These are phyloP conservation scores for Phycomyces nitens DNA, from an alignment of 192 early-diverging fungal genomes.

Conservation along the genomic window DNA sequence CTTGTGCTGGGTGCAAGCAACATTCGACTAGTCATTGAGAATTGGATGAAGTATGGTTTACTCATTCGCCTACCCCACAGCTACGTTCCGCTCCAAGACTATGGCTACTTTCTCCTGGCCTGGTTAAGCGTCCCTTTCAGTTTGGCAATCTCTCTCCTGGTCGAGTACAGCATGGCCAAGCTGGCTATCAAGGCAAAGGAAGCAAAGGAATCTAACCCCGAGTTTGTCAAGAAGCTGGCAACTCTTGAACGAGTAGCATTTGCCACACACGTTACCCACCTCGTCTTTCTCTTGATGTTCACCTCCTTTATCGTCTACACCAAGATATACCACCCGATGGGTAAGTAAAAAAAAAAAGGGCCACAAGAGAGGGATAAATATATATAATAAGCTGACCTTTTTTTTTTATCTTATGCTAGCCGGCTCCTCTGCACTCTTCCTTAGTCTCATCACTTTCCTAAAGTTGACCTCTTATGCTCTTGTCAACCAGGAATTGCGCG, in stretches of 20 bases:
- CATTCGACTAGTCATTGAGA: slow-evolving; percentile 82
- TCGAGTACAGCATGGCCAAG: slow-evolving; percentile 53
- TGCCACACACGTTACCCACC: slow-evolving; percentile 49
- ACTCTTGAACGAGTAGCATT: slow-evolving; percentile 25
- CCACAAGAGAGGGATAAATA: neutral
- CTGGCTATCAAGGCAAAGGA: slow-evolving; percentile 21
- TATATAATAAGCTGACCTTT: too few relatives aligned
- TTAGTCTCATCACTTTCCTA: slow-evolving; percentile 68
- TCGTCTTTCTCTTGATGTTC: slow-evolving; percentile 50
- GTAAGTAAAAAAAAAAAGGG: slow-evolving; percentile 19
- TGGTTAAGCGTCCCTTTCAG: slow-evolving; percentile 47
- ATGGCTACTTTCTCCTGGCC: slow-evolving; percentile 47
- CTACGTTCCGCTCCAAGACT: slow-evolving; percentile 54
- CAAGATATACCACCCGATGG: slow-evolving; percentile 61
- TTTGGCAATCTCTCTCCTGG: slow-evolving; percentile 53
- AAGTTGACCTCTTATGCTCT: slow-evolving; percentile 79
- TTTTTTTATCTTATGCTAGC: slow-evolving; percentile 31
- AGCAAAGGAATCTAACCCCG: slow-evolving; percentile 14
- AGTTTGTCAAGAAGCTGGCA: slow-evolving; percentile 9
- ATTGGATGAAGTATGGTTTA: slow-evolving; percentile 86
- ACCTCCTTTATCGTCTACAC: slow-evolving; percentile 66
- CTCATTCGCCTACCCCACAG: slow-evolving; percentile 68
- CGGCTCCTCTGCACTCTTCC: slow-evolving; percentile 57
- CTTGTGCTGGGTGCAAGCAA: slow-evolving; percentile 78
- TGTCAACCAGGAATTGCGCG: slow-evolving; percentile 74